Conservation (phyloP, 352 stramenopile genomes). For the Bremia lactucae region DNA sequence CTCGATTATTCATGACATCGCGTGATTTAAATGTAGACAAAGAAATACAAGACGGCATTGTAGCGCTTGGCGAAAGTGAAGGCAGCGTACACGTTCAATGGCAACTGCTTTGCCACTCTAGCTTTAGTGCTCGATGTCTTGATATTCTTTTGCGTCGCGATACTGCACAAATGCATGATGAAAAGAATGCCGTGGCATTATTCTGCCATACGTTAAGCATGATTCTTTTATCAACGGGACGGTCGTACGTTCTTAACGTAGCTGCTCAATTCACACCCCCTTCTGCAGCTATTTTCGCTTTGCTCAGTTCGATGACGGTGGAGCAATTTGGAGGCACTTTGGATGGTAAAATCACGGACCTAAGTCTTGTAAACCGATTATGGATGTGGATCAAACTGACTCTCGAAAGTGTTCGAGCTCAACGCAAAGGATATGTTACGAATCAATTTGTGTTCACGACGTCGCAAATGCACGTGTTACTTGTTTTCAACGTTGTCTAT, state of each 20-base stretch:
- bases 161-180: not conserved
- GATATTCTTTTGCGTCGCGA: conserved; percentile 14
- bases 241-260: conserved; percentile 35
- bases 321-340: conserved; percentile 12
- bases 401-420: conserved; percentile 6
- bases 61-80: conserved; percentile 8
- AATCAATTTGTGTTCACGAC: conserved; percentile 13
- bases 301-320: conserved; percentile 40
- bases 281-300: conserved; percentile 27
- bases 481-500: conserved; percentile 57
- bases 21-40: conserved; percentile 7
- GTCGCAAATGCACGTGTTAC: conserved; percentile 26
- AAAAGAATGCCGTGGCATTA: conserved; percentile 11
- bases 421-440: conserved; percentile 1
- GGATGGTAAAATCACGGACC: not conserved
- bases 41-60: conserved; percentile 4
- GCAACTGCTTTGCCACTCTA: conserved; percentile 30
- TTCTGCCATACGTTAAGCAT: conserved; percentile 31
- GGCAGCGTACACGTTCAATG: conserved; percentile 26
- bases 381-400: conserved; percentile 26
- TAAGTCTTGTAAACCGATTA: conserved; percentile 21
- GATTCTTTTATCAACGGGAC: conserved; percentile 32
- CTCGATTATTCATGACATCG: conserved; percentile 5
- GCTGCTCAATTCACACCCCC: conserved; percentile 36
- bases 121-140: conserved; percentile 29